These are phyloP conservation scores for Ananas comosus DNA, from an alignment of 176 grass and related monocot species.

Conservation along the genomic window DNA sequence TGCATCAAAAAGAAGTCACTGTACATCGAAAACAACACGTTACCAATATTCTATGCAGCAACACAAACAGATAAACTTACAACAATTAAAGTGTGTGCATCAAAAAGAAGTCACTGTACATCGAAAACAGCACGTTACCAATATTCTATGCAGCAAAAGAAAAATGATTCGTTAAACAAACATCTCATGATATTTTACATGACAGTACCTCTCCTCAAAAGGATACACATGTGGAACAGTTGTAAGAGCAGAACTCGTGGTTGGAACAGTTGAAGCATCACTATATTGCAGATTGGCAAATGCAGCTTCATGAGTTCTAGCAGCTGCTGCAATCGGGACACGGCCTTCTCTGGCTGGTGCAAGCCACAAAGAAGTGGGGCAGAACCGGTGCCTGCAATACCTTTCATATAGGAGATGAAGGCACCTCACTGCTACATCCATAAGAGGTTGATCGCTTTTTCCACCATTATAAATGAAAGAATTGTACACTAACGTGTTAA, in stretches of 20 bases:
- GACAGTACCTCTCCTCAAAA: constrained; percentile 81
- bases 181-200: constrained; percentile 1
- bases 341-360: constrained; percentile 69
- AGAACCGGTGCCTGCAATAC: constrained; percentile 83
- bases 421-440: constrained; percentile 70
- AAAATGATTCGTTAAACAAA: not conserved
- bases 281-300: constrained; percentile 39
- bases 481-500: constrained; percentile 97
- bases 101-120: too few relatives aligned
- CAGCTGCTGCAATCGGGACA: constrained; percentile 70
- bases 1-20: not conserved
- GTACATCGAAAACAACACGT: too few relatives aligned
- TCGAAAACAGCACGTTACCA: too few relatives aligned
- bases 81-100: not conserved
- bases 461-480: constrained; percentile 54
- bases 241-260: constrained; percentile 50
- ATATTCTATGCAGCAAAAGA: not conserved
- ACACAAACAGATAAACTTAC: not conserved
- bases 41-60: too few relatives aligned
- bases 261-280: constrained; percentile 37
- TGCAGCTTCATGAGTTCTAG: constrained; percentile 70
- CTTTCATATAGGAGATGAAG: constrained; percentile 95
- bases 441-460: constrained; percentile 39
- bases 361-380: constrained; percentile 72
- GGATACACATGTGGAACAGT: constrained; percentile 94